phyloP scores from a whole-genome alignment of 495 filamentous ascomycete genomes.

The Talaromyces trachyspermus region DNA sequence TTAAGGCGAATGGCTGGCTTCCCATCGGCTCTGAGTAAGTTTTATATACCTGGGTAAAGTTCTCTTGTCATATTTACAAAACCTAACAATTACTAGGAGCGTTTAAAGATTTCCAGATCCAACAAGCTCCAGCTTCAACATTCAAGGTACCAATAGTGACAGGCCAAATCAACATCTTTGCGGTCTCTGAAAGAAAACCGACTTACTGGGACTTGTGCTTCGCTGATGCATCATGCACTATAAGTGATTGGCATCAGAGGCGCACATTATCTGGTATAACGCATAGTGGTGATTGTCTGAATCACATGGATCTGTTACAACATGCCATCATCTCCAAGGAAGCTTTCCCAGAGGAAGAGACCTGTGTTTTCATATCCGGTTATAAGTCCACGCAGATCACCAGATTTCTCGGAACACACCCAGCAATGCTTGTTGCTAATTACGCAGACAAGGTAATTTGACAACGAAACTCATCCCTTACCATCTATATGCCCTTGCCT shows the following conservation, averaged over 20 bases:
- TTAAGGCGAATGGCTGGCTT: slow-evolving; percentile 16
- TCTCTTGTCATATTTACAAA: neutral
- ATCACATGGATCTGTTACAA: slow-evolving; percentile 12
- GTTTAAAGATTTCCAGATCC: slow-evolving; percentile 17
- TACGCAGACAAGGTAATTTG: slow-evolving; percentile 18
- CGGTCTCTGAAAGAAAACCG: slow-evolving; percentile 15
- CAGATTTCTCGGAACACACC: slow-evolving; percentile 14
- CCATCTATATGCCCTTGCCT: neutral
- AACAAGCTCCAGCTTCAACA: slow-evolving; percentile 16
- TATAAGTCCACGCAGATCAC: slow-evolving; percentile 13
- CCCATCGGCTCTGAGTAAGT: slow-evolving; percentile 11
- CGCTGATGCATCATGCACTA: slow-evolving; percentile 14
- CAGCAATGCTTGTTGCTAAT: slow-evolving; percentile 19
- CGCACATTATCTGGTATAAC: slow-evolving; percentile 11
- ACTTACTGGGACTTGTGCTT: slow-evolving; percentile 23
- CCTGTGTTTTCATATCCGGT: slow-evolving; percentile 20
- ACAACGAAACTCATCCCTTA: neutral
- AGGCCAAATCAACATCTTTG: slow-evolving; percentile 16
- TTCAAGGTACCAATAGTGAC: slow-evolving; percentile 20
- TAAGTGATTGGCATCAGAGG: slow-evolving; percentile 11
- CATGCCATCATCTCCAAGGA: slow-evolving; percentile 13
- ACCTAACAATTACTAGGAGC: slow-evolving; percentile 7
- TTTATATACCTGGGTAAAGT: neutral
- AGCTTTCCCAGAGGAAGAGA: slow-evolving; percentile 11
- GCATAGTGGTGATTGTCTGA: neutral